Evolutionary conservation across 176 grass and related monocot genomes (phyloP).

Genomic region (Paspalum notatum): DNA sequence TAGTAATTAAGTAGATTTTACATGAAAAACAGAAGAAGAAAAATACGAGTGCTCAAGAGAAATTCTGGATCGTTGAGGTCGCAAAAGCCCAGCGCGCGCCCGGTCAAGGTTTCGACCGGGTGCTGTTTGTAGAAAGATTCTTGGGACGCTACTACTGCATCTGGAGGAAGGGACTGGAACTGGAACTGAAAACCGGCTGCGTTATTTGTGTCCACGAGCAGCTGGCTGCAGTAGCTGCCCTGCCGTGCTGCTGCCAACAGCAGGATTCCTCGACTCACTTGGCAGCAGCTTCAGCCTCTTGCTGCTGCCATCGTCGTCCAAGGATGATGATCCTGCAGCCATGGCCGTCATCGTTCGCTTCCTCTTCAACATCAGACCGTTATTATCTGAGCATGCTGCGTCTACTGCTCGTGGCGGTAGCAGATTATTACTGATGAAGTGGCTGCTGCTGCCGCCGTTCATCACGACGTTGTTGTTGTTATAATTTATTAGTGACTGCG

Average conservation of each 20-base stretch:
- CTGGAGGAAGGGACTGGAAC: conserved; percentile 33
- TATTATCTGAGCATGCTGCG: neutral
- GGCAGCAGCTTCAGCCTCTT: neutral
- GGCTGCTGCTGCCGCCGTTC: neutral
- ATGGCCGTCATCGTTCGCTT: neutral
- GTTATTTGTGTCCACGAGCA: neutral
- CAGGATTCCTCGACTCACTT: neutral
- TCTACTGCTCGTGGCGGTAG: neutral
- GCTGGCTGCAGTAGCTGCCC: conserved; percentile 37
- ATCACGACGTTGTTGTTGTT: neutral
- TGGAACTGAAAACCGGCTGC: no score
- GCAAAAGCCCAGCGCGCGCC: no score
- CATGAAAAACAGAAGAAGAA: no score
- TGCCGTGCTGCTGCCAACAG: no score
- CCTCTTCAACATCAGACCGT: conserved; percentile 27
- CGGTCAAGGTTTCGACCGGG: no score
- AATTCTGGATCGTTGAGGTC: no score
- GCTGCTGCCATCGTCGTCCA: conserved; percentile 8
- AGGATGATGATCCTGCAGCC: no score
- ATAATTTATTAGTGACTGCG: neutral
- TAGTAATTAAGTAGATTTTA: no score
- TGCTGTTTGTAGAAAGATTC: no score
- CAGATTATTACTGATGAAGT: neutral
- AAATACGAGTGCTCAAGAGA: no score
- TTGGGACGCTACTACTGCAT: conserved; percentile 12